Evolutionary conservation across 2,329 filamentous ascomycete species (phyloP), one percentile per base, ranked within the genome.

Genomic region (Neonectria ditissima): DNA sequence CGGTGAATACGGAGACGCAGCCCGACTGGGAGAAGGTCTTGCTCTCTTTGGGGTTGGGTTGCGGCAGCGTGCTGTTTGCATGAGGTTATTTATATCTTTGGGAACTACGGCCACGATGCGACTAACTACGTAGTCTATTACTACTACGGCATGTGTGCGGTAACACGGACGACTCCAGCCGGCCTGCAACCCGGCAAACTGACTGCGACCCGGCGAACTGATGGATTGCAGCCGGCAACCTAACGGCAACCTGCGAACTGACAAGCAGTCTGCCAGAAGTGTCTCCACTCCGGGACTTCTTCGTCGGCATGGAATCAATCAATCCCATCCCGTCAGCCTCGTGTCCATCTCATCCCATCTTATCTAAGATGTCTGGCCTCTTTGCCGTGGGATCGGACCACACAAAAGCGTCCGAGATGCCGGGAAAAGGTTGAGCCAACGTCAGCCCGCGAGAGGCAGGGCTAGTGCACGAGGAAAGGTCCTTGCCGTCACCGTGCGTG

Each of bases 41-140:
- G n/a, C 16, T 30, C 26, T 18, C 24, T 26, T 30, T 48, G 37
- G 37, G 37, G 10, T 48, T 26, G 26, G 26, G 45, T 6, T 48
- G 45, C 16, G 26, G 14, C 37, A 20, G n/a, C 37, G 37, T 41
- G 37, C 37, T 20, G 16, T 18, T 41, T 41, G 16, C n/a, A 20
- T 41, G 37, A 11, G 45, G 45, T 48, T 48, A 48, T 48, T 48
- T 48, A 48, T 48, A 48, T 48, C 45, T 48, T 18, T 13, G 45
- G 45, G 45, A 16, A 48, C 26, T 20, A 18, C n/a, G 37, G 37
- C 37, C 8, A 41, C 37, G n/a, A 20, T 41, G n/a, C 37, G n/a
- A 41, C 37, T 41, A 41, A 41, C 37, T 7, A 16, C 32, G 13
- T 13, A 37, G 14, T 7, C 32, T 16, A 16, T 7, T 26, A 26